Evolutionary conservation across 169 alveolate genomes (phyloP), one percentile per base, ranked within the genome.

Genomic region (Plasmodium knowlesi): DNA sequence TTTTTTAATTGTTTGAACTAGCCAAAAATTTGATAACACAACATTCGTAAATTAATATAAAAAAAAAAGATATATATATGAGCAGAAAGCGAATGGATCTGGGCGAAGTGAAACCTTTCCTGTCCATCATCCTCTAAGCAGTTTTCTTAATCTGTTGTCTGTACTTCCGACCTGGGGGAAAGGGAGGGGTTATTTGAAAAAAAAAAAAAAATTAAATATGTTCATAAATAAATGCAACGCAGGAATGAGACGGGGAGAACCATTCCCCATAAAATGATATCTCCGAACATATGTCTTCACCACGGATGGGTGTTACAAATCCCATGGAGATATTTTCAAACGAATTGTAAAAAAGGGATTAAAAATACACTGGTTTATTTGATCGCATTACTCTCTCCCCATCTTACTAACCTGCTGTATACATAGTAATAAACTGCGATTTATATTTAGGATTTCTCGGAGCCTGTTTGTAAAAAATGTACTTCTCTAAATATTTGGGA

Each of bases 401-500:
- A 50, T 61, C 61, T 22, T 28, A 41, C 76, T 89, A 39, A 89
- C 94, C 94, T 30, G 94, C 94, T 10, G 94, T 89, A 37, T 89
- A 89, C 94, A 89, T 79, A 16, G 70, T 89, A 61, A 89, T 89
- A 80, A 89, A 89, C 57, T 89, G 94, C 70, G 94, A 89, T 37
- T 89, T 89, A 34, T 89, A 96, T 30, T 93, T 70, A 0, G 98
- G 98, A 82, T 97, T 98, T 12, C 98, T 57, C 50, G 95, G 97
- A 67, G 96, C 94, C 85, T 97, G 98, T 50, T 96, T 96, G 41
- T 98, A 97, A 43, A 96, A 93, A 57, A 97, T 96, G 74, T 94
- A 97, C 22, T 98, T 98, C 72, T 93, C 90, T 53, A 97, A 95
- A 84, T 96, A 97, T 57, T 96, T 96, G 9, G 98, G 98, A n/a